Evolutionary conservation across 225 moss, liverwort and hornwort genomes (phyloP), one percentile per base, ranked within the genome.

Genomic region (Asterella californica): DNA sequence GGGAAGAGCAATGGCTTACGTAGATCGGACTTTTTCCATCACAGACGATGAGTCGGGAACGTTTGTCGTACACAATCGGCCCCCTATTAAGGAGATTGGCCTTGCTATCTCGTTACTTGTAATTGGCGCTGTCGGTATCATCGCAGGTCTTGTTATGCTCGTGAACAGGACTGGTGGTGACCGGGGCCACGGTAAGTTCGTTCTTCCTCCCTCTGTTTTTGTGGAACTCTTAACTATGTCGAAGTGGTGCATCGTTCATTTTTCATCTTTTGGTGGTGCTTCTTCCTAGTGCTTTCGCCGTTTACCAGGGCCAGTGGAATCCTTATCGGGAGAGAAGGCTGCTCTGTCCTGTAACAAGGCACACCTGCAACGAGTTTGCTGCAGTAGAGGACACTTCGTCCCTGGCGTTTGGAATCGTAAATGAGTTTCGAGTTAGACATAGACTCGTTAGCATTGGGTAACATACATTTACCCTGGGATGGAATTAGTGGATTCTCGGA

Each of bases 11-110:
- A 96, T 96, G 96, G 94, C 96, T 68, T 96, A 96, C 70, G 94
- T 92, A 47, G 96, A 94, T 72, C 89, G 92, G 61, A 89, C 92
- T n/a, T 96, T 91, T 83, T 96, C 96, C 14, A 96, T 96, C 87
- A 87, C 89, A 57, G 92, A 96, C 69, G 94, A 96, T 68, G 86
- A 90, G 48, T 89, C 93, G 15, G 91, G 90, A 29, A 96, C 96
- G 0, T 94, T 94, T 86, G 92, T 94, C 37, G 90, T 94, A 45
- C 89, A 94, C 85, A 92, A 96, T 77, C 89, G 90, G 37, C 96
- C 94, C 83, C 96, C 90, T 14, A 80, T 96, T 42, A 96, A 96
- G 87, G 94, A 96, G 84, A 96, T 96, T 85, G 90, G 88, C 69
- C 85, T 96, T 24, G 91, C 91, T 33, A 80, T 94, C 0, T 81